Base-by-base conservation (phyloP, 2,329 filamentous ascomycete species). In the Hypoxylon sp. region DNA sequence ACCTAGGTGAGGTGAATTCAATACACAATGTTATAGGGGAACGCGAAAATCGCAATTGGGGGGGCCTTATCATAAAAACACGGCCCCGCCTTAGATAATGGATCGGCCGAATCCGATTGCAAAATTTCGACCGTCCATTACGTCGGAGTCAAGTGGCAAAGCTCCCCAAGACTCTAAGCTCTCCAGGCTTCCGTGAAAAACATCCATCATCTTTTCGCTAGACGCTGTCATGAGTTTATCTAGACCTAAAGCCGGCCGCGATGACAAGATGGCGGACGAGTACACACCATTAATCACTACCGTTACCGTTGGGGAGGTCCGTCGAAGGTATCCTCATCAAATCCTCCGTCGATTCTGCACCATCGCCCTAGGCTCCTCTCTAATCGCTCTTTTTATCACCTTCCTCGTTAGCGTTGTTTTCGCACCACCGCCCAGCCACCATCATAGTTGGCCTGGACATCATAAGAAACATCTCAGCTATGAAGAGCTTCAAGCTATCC, bases 241-340 rank as follows among this genome's bases (percentile, higher is more conserved):
- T 51, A 37, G 56, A 41, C 34, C 53, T 56, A 41, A 51, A 4
- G 57, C 64, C 48, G 62, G 63, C 44, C 39, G 52, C 48, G 64
- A 71, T 67, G 70, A 70, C 28, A 78, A 70, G 62, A 81, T 81
- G 79, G 68, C 79, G 19, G 70, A 80, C 75, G 89, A 92, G 79
- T 81, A 80, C 59, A 91, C 89, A 52, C 90, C 90, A 60, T 82
- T 93, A 70, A 84, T 92, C 65, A 82, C 87, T 71, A 88, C 85
- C 53, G 85, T 91, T 62, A 83, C 74, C 17, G 80, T 89, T 69
- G 81, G 81, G 61, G 76, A 84, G 65, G 79, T 81, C 62, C 80
- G 81, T 70, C 81, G 78, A 67, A 81, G 87, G 69, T 89, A 89
- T 71, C 80, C 80, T 46, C 87, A 90, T 69, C 81, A 85, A 68